Evolutionary conservation across 1,139 yeast species (phyloP).

Genomic region (Yamadazyma diddensiae): DNA sequence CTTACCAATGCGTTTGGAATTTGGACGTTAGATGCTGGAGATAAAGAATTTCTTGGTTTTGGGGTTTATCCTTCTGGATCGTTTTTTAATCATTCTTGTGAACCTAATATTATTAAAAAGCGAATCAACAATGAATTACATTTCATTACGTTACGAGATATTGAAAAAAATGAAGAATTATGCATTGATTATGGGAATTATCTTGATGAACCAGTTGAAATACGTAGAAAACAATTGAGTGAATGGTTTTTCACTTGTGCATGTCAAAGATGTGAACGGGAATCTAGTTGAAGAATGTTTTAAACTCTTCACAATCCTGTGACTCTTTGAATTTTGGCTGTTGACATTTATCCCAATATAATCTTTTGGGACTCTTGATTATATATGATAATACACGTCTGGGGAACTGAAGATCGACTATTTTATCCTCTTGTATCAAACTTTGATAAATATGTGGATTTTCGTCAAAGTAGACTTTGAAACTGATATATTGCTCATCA

Average conservation of each 20-base stretch:
- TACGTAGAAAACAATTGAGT: slow-evolving; percentile 42
- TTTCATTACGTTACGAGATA: slow-evolving; percentile 26
- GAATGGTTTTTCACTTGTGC: slow-evolving; percentile 65
- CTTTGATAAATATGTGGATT: slow-evolving; percentile 20
- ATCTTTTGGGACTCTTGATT: slow-evolving; percentile 56
- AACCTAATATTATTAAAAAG: slow-evolving; percentile 42
- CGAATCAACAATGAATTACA: slow-evolving; percentile 20
- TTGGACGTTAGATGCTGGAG: slow-evolving; percentile 50
- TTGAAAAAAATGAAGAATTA: slow-evolving; percentile 48
- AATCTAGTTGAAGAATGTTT: slow-evolving; percentile 35
- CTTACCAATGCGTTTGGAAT: slow-evolving; percentile 76
- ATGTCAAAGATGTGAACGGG: slow-evolving; percentile 44
- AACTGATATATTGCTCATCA: slow-evolving; percentile 36
- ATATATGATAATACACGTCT: slow-evolving; percentile 68
- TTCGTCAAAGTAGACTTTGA: slow-evolving; percentile 26
- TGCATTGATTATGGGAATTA: slow-evolving; percentile 64
- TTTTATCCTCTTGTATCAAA: slow-evolving; percentile 22
- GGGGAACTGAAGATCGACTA: slow-evolving; percentile 73
- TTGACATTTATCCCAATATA: slow-evolving; percentile 71
- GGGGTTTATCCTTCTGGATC: slow-evolving; percentile 68
- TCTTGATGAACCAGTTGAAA: slow-evolving; percentile 35
- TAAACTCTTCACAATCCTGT: slow-evolving; percentile 59
- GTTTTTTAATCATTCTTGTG: slow-evolving; percentile 67
- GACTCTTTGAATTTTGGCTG: slow-evolving; percentile 59
- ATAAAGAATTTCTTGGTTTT: slow-evolving; percentile 64